A percentile compares a stretch with the other conserved stretches of the same genome.
Evolutionary conservation across 2,329 filamentous ascomycete genomes (phyloP).

Genomic region (Epichloe scottii): DNA sequence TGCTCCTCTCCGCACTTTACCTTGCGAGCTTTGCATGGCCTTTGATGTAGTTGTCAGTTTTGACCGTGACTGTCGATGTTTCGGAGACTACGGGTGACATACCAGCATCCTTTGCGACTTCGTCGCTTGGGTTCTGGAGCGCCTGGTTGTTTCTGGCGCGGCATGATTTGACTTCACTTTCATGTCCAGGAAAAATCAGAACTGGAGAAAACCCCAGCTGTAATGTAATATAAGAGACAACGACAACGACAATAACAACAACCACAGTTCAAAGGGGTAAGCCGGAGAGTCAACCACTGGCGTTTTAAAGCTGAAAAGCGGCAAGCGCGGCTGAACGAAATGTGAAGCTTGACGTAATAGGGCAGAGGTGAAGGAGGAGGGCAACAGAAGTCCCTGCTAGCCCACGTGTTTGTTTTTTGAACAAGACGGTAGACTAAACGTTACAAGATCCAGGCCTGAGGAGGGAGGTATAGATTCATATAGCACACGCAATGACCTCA

Average conservation of each 20-base stretch:
- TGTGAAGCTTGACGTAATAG: neutral
- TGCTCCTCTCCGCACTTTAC: conserved; percentile 69
- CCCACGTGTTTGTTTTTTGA: neutral
- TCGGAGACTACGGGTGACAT: conserved; percentile 8
- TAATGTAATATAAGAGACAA: neutral
- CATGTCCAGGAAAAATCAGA: neutral
- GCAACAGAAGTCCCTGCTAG: neutral
- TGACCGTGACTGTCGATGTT: neutral
- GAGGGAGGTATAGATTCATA: conserved; percentile 2
- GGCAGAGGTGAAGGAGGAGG: neutral
- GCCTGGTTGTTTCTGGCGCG: conserved; percentile 29
- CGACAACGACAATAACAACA: neutral
- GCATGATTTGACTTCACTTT: conserved; percentile 18
- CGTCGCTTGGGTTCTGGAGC: conserved; percentile 31
- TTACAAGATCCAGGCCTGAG: neutral
- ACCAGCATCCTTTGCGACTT: conserved; percentile 35
- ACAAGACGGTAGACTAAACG: neutral
- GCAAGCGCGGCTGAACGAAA: neutral
- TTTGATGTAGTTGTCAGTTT: conserved; percentile 17
- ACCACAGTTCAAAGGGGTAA: neutral
- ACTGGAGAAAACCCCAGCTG: neutral
- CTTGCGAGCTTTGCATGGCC: conserved; percentile 66
- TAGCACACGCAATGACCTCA: conserved; percentile 3
- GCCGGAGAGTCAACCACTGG: neutral
- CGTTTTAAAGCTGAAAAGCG: neutral